Evolutionary conservation across 2,329 filamentous ascomycete species (phyloP), one percentile per base, ranked within the genome.

Genomic region (Karstenula rhodostoma): DNA sequence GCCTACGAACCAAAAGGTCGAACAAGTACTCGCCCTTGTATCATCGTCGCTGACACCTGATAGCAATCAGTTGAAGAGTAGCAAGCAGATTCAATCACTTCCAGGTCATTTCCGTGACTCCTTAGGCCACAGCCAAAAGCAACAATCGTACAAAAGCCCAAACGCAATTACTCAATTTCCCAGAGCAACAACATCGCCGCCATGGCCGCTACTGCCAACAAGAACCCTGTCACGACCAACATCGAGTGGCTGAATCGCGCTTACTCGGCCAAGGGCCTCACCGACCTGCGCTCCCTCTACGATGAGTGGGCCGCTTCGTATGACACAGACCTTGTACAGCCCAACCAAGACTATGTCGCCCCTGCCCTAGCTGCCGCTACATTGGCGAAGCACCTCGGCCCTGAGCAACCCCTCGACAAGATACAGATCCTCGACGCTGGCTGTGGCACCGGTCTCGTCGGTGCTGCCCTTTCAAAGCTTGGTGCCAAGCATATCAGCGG

Each of bases 371-470:
- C 72, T 15, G 79, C 62, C n/a, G 54, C 51, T n/a, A 58, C 59
- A 17, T 49, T 62, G 32, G 52, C 54, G 42, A 57, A 60, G 22
- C 48, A 62, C 44, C 35, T 56, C 25, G 17, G 19, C 15, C 57
- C 57, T 25, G 25, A 33, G 43, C 51, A 49, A 4, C 53, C 53
- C 15, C 27, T 57, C 6, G 44, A 53, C 59, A 22, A 50, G 10
- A 33, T 61, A 5, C 54, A 51, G 19, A 80, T 85, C 61, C 79
- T 86, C 0, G 84, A 86, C 59, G 83, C 83, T 19, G 84, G 84
- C n/a, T 85, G 83, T 63, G 84, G 84, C 9, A 86, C 83, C 0
- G 84, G 84, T 2, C 79, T 85, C 9, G 83, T 84, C n/a, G 84
- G 82, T 8, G 71, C 78, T 22, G 79, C 79, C 22, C 79, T 86